These are phyloP conservation scores for Alternaria gaisen DNA, from an alignment of 2,329 filamentous ascomycete genomes.

Conservation along the genomic window DNA sequence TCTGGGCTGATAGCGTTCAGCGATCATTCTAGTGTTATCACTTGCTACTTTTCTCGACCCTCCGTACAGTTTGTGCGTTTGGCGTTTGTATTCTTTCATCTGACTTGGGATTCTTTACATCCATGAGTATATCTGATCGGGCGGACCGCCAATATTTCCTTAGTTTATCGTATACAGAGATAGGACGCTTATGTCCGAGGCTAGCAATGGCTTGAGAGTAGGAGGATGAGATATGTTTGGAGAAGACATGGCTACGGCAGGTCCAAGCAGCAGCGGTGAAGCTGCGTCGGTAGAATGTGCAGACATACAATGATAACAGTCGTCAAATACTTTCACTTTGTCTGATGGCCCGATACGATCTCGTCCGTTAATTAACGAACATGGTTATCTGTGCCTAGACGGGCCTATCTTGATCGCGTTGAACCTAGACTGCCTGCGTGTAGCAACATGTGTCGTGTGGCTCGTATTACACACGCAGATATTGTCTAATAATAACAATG, in stretches of 20 bases:
- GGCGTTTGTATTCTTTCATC: slow-evolving; percentile 12
- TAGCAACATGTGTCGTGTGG: background rate
- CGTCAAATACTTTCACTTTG: background rate
- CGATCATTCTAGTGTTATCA: slow-evolving; percentile 35
- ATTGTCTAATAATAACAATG: background rate
- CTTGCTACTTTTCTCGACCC: slow-evolving; percentile 15
- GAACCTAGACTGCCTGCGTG: slow-evolving; percentile 7
- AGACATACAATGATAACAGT: slow-evolving; percentile 25
- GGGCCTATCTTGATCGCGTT: background rate
- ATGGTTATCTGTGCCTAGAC: background rate
- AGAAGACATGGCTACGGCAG: slow-evolving; percentile 28
- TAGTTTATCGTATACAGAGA: slow-evolving; percentile 20
- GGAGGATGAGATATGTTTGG: slow-evolving; percentile 17
- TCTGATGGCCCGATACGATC: background rate
- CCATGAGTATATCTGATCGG: slow-evolving; percentile 18
- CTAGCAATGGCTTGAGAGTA: slow-evolving; percentile 18
- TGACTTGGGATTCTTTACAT: slow-evolving; percentile 8
- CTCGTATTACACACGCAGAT: background rate
- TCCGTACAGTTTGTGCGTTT: slow-evolving; percentile 5
- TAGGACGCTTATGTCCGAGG: slow-evolving; percentile 15
- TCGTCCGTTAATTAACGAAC: background rate
- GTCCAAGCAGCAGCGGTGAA: slow-evolving; percentile 24
- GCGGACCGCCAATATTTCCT: slow-evolving; percentile 15
- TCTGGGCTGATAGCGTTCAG: slow-evolving; percentile 47
- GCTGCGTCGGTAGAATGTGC: slow-evolving; percentile 24